Evolutionary conservation across 768 basidiomycete genomes (phyloP).

Genomic region (Leccinellum albellum): DNA sequence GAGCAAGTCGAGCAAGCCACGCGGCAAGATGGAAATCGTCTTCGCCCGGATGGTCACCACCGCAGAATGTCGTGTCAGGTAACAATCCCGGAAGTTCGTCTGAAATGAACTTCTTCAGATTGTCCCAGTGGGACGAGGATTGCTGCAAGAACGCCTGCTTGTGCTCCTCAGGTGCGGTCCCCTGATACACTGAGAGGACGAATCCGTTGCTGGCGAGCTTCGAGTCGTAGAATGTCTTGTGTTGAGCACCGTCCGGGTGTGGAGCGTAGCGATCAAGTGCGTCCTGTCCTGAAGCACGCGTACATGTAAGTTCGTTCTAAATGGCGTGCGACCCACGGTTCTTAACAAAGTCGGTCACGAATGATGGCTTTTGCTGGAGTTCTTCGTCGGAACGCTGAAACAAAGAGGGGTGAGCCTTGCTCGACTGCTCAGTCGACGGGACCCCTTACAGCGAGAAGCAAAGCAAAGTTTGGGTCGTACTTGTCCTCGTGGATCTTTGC

Average conservation of each 20-base stretch:
- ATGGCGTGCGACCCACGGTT: slow-evolving; percentile 36
- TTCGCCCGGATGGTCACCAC: slow-evolving; percentile 45
- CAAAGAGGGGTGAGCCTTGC: not conserved
- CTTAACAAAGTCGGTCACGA: slow-evolving; percentile 34
- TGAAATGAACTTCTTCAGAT: slow-evolving; percentile 35
- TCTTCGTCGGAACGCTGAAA: slow-evolving; percentile 45
- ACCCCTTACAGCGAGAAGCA: slow-evolving; percentile 36
- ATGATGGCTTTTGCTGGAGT: slow-evolving; percentile 34
- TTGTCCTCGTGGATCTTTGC: slow-evolving; percentile 41
- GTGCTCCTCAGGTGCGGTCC: slow-evolving; percentile 32
- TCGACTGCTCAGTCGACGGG: not conserved
- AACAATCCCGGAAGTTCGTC: slow-evolving; percentile 40
- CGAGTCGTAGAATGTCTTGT: slow-evolving; percentile 43
- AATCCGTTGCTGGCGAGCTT: slow-evolving; percentile 39
- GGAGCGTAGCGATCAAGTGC: slow-evolving; percentile 37
- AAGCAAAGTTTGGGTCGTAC: slow-evolving; percentile 52
- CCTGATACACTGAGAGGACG: slow-evolving; percentile 41
- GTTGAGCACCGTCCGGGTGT: slow-evolving; percentile 32
- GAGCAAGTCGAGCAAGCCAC: slow-evolving; percentile 49
- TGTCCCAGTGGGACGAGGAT: slow-evolving; percentile 38
- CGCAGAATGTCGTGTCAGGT: slow-evolving; percentile 44
- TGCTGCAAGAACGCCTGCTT: slow-evolving; percentile 38
- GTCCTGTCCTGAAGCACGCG: slow-evolving; percentile 36
- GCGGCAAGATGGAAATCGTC: slow-evolving; percentile 54
- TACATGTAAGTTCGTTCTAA: not conserved